phyloP scores from a whole-genome alignment of 2,329 filamentous ascomycete genomes.

The Colletotrichum destructivum region DNA sequence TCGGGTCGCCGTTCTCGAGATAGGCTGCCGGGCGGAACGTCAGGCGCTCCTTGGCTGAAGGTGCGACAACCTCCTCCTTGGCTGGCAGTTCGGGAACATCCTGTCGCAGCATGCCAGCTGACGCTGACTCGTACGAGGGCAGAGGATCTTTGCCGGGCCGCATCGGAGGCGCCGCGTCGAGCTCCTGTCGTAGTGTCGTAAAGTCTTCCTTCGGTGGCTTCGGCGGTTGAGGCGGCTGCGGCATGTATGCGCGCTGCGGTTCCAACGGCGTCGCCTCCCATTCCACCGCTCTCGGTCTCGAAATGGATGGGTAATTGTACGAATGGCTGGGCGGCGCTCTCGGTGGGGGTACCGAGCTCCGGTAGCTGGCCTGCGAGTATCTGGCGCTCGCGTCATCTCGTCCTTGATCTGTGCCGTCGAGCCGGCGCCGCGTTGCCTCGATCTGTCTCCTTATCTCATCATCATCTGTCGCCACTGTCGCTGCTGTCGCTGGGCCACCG shows the following conservation, averaged over 20 bases:
- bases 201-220: slow-evolving; percentile 51
- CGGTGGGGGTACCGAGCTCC: slow-evolving; percentile 43
- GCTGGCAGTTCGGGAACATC: slow-evolving; percentile 53
- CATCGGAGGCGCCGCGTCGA: slow-evolving; percentile 33
- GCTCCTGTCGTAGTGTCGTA: slow-evolving; percentile 23
- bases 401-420: slow-evolving; percentile 56
- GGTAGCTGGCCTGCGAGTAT: slow-evolving; percentile 45
- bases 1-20: slow-evolving; percentile 88
- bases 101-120: slow-evolving; percentile 16
- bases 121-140: slow-evolving; percentile 20
- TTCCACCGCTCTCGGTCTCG: slow-evolving; percentile 64
- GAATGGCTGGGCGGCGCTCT: slow-evolving; percentile 42
- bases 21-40: slow-evolving; percentile 89
- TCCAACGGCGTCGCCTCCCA: slow-evolving; percentile 54
- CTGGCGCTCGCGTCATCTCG: slow-evolving; percentile 41
- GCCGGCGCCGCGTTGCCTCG: slow-evolving; percentile 64
- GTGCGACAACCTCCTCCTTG: slow-evolving; percentile 50
- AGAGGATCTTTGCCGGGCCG: slow-evolving; percentile 39
- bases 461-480: slow-evolving; percentile 55
- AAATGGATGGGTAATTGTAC: slow-evolving; percentile 72
- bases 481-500: slow-evolving; percentile 44
- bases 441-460: slow-evolving; percentile 66
- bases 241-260: slow-evolving; percentile 34
- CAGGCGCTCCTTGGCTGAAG: slow-evolving; percentile 70
- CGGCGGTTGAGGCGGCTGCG: slow-evolving; percentile 50